A percentile compares a stretch with the other conserved stretches of the same genome.
These are phyloP conservation scores for Brettanomyces naardenensis DNA, from an alignment of 805 yeast species.

Conservation along the genomic window DNA sequence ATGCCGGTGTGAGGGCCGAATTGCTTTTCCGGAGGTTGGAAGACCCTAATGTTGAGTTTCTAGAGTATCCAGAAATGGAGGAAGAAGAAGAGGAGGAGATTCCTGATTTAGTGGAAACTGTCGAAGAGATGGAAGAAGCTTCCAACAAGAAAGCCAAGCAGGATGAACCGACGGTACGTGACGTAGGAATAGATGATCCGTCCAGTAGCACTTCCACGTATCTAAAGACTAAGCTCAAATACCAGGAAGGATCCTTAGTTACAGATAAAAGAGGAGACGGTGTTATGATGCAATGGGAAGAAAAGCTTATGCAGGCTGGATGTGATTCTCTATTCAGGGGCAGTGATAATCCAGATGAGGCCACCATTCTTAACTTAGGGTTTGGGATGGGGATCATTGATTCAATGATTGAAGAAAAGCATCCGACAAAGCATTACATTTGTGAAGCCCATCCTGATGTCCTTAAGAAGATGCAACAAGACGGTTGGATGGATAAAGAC, in stretches of 20 bases:
- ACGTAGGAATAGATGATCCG: conserved; percentile 36
- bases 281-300: conserved; percentile 98
- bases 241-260: conserved; percentile 58
- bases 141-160: conserved; percentile 3
- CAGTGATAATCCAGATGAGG: conserved; percentile 26
- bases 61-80: conserved; percentile 6
- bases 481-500: conserved; percentile 77
- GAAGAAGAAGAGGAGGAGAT: conserved; percentile 9
- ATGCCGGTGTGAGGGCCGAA: conserved; percentile 90
- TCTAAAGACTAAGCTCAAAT: conserved; percentile 58
- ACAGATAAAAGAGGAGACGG: conserved; percentile 77
- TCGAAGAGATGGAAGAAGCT: conserved; percentile 9
- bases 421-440: conserved; percentile 71
- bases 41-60: conserved; percentile 25
- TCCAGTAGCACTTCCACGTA: conserved; percentile 60
- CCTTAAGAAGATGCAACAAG: conserved; percentile 50
- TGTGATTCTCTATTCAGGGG: conserved; percentile 63
- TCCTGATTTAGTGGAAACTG: conserved; percentile 12
- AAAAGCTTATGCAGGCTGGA: conserved; percentile 71
- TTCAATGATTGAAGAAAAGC: conserved; percentile 50
- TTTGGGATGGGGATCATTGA: conserved; percentile 98
- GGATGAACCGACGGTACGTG: neutral
- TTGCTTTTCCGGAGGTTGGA: conserved; percentile 64
- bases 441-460: conserved; percentile 96
- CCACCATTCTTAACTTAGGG: conserved; percentile 72